phyloP scores from a whole-genome alignment of 805 yeast species.

The Candida broadrunensis region DNA sequence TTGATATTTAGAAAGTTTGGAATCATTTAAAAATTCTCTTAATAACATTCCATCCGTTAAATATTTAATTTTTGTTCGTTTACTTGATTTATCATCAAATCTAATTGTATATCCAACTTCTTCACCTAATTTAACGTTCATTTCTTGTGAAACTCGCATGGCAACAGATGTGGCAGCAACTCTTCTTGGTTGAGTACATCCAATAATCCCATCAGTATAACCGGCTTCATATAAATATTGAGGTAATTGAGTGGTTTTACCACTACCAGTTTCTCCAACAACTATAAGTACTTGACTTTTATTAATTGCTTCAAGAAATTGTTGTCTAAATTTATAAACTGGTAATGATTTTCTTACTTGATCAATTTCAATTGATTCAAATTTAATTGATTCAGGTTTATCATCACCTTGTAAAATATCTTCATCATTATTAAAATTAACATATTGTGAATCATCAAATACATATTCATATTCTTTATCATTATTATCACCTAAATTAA shows the following conservation, averaged over 20 bases:
- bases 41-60: slow-evolving; percentile 95
- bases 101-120: slow-evolving; percentile 88
- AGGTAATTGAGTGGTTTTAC: slow-evolving; percentile 91
- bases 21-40: slow-evolving; percentile 79
- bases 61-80: slow-evolving; percentile 73
- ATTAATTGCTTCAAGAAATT: slow-evolving; percentile 57
- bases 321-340: slow-evolving; percentile 60
- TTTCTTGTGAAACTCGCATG: slow-evolving; percentile 85
- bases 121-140: slow-evolving; percentile 73
- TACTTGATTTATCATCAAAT: slow-evolving; percentile 75
- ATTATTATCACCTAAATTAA: slow-evolving; percentile 38
- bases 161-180: slow-evolving; percentile 96
- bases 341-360: slow-evolving; percentile 69
- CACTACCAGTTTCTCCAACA: slow-evolving; percentile 91
- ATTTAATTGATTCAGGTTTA: slow-evolving; percentile 1
- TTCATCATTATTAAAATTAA: slow-evolving; percentile 20
- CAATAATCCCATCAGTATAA: slow-evolving; percentile 55
- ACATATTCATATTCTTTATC: slow-evolving; percentile 64
- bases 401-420: slow-evolving; percentile 12
- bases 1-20: slow-evolving; percentile 63
- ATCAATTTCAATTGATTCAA: slow-evolving; percentile 24
- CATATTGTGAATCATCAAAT: slow-evolving; percentile 59
- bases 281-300: slow-evolving; percentile 68
- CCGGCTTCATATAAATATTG: slow-evolving; percentile 86
- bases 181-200: slow-evolving; percentile 92